phyloP scores from a whole-genome alignment of 1,284 basidiomycete genomes.

The Ceratobasidium sp. region DNA sequence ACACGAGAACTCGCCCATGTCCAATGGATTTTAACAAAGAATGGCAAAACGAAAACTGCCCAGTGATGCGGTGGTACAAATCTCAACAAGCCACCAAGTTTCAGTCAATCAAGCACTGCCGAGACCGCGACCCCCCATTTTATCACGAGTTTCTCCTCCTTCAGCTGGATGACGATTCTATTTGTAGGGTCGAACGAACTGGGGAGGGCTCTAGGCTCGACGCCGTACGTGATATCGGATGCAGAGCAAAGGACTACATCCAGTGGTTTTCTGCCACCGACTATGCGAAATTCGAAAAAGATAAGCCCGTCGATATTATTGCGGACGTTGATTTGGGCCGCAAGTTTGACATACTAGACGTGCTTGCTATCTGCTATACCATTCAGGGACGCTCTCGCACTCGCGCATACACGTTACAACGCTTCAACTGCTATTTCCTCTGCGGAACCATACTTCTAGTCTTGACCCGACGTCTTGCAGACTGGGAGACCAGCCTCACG shows the following conservation, averaged over 20 bases:
- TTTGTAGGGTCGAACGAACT: conserved; percentile 20
- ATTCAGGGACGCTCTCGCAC: not conserved
- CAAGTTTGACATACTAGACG: conserved; percentile 21
- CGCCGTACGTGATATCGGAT: not conserved
- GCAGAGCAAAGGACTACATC: conserved; percentile 9
- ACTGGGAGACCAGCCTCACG: conserved; percentile 7
- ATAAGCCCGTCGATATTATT: conserved; percentile 8
- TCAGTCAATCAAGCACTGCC: conserved; percentile 5
- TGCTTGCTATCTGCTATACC: conserved; percentile 20
- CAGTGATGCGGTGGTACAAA: conserved; percentile 12
- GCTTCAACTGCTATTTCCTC: conserved; percentile 40
- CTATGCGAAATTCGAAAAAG: not conserved
- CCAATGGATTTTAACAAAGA: conserved; percentile 17
- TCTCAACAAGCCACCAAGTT: conserved; percentile 8
- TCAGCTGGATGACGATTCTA: not conserved
- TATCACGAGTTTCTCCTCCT: conserved; percentile 32
- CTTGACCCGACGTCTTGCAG: conserved; percentile 5
- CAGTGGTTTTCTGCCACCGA: not conserved
- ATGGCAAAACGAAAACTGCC: conserved; percentile 25
- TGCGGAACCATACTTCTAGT: conserved; percentile 12
- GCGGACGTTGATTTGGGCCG: not conserved
- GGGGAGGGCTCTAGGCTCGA: conserved; percentile 11
- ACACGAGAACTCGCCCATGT: not conserved
- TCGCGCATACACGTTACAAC: conserved; percentile 15
- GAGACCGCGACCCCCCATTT: not conserved